Evolutionary conservation across 2,329 filamentous ascomycete genomes (phyloP), one percentile per base, ranked within the genome.

Genomic region (Talaromyces sp.): DNA sequence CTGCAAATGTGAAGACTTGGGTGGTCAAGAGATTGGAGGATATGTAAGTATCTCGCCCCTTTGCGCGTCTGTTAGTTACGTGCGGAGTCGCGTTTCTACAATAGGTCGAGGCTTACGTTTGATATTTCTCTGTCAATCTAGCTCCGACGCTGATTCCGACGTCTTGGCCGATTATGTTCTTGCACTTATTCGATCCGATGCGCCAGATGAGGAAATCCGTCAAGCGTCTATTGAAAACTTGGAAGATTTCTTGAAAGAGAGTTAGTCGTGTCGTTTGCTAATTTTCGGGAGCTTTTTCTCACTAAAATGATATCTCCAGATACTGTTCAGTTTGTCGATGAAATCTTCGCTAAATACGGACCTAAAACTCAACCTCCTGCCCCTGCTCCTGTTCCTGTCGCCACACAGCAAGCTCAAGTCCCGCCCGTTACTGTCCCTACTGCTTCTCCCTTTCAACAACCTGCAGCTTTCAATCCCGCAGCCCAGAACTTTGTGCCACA

Each of bases 161-260:
- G 81, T 85, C 2, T 78, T 86, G 19, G 82, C 81, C 31, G 83
- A 86, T 63, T 86, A 85, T 65, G 81, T 85, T 7, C 73, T 85
- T 48, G 83, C 82, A 21, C 76, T 86, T 31, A 77, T 85, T 43
- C 78, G 78, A 43, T 78, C 78, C 15, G 81, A 84, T 62, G 81
- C 81, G 40, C 73, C 79, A 2, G 79, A 82, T 59, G 77, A 78
- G n/a, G 73, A 78, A 56, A 78, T 84, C 52, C 76, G 76, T 64
- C 71, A 77, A 59, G 80, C 75, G 53, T 82, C 80, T 36, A 69
- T 82, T 57, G 80, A 83, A 59, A 80, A 81, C 59, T 70, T 86
- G 37, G 75, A 80, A 51, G 83, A 86, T 65, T 85, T 86, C 65
- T 69, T 85, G 28, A 77, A 75, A 66, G 79, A 83, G 60, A 73